Conservation (phyloP, 2,329 filamentous ascomycete genomes). For the Incumbomyces delicatus region DNA sequence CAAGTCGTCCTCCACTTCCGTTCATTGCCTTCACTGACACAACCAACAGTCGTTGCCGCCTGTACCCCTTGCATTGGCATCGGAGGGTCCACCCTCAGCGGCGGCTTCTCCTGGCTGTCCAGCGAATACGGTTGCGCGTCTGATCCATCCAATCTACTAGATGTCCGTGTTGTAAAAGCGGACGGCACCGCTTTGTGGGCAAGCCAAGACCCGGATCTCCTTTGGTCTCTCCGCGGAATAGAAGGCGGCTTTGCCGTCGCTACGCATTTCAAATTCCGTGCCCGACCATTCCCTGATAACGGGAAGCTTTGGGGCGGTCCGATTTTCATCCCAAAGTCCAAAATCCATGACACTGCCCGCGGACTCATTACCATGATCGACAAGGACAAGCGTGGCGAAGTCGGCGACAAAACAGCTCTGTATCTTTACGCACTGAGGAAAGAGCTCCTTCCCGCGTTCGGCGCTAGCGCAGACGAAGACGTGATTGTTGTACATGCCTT, state of each 20-base stretch:
- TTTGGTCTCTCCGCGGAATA: conserved; percentile 34
- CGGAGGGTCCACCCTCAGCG: conserved; percentile 28
- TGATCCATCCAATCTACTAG: conserved; percentile 33
- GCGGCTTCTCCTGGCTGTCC: conserved; percentile 32
- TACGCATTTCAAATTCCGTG: conserved; percentile 14
- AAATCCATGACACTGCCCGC: conserved; percentile 9
- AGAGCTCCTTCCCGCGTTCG: conserved; percentile 8
- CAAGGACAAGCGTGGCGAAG: conserved; percentile 6
- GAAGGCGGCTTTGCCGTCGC: conserved; percentile 24
- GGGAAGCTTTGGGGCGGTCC: conserved; percentile 12
- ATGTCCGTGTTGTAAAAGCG: conserved; percentile 29
- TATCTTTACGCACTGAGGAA: conserved; percentile 12
- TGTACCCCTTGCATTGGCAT: conserved; percentile 32
- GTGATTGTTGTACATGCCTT: conserved; percentile 9
- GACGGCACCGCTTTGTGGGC: conserved; percentile 32
- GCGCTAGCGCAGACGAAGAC: conserved; percentile 9
- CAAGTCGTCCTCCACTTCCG: not conserved
- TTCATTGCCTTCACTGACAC: conserved; percentile 12
- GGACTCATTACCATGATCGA: conserved; percentile 9
- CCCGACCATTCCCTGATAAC: conserved; percentile 12
- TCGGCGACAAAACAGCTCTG: conserved; percentile 9
- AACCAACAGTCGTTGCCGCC: conserved; percentile 24
- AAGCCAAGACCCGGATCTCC: conserved; percentile 29
- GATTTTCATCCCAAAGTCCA: conserved; percentile 12
- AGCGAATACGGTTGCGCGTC: conserved; percentile 29